Conservation (phyloP, 2,329 filamentous ascomycete species). For the Aspergillus pseudoglaucus region DNA sequence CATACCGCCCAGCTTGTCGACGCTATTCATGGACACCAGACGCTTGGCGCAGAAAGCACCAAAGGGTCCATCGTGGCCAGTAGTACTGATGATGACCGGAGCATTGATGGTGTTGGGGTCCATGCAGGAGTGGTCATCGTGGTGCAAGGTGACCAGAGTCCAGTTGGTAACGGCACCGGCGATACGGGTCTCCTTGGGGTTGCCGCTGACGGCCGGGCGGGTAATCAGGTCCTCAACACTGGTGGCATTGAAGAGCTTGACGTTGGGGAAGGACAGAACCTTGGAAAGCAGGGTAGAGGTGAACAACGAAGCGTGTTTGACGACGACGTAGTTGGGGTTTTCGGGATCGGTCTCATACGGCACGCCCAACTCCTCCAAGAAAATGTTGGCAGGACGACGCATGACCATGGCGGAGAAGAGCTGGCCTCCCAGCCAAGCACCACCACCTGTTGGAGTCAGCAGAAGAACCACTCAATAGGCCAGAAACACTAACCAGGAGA, state of each 20-base stretch:
- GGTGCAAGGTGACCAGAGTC: constrained; percentile 83
- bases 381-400: constrained; percentile 83
- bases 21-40: constrained; percentile 77
- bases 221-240: constrained; percentile 90
- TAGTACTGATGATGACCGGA: constrained; percentile 79
- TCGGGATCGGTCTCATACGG: constrained; percentile 84
- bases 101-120: constrained; percentile 96
- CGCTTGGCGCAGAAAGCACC: constrained; percentile 88
- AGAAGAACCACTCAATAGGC: not conserved
- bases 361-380: constrained; percentile 73
- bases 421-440: constrained; percentile 89
- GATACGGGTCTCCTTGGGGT: constrained; percentile 56
- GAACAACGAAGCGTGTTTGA: constrained; percentile 90
- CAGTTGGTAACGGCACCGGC: constrained; percentile 93
- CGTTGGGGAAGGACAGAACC: constrained; percentile 77
- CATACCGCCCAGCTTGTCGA: constrained; percentile 85
- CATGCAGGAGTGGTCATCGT: constrained; percentile 91
- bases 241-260: constrained; percentile 95
- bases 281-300: constrained; percentile 79
- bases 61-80: constrained; percentile 84
- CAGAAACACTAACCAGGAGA: constrained; percentile 51
- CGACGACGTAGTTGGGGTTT: constrained; percentile 80
- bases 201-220: constrained; percentile 51
- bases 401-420: constrained; percentile 94
- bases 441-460: constrained; percentile 53